phyloP scores from a whole-genome alignment of 2,329 filamentous ascomycete genomes.

The Monosporascus sp. region DNA sequence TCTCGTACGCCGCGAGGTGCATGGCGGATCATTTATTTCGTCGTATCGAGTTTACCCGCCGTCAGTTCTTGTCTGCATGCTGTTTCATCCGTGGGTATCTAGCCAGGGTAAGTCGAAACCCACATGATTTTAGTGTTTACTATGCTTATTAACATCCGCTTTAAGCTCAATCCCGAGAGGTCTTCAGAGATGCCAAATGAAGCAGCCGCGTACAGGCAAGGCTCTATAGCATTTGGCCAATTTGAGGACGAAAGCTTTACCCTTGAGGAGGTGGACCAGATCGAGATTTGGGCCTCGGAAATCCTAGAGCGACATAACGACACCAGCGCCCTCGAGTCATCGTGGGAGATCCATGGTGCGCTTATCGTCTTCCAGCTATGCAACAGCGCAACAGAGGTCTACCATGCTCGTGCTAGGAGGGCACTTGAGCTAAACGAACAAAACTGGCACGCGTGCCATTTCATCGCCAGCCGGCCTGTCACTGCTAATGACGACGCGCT shows the following conservation, averaged over 20 bases:
- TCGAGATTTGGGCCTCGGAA: slow-evolving; percentile 20
- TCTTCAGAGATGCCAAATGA: slow-evolving; percentile 17
- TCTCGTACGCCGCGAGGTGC: slow-evolving; percentile 18
- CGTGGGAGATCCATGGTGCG: slow-evolving; percentile 26
- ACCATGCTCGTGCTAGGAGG: slow-evolving; percentile 17
- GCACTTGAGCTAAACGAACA: slow-evolving; percentile 22
- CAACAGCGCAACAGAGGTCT: slow-evolving; percentile 15
- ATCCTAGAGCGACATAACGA: slow-evolving; percentile 13
- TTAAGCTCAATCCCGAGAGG: slow-evolving; percentile 18
- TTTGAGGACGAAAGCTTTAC: slow-evolving; percentile 18
- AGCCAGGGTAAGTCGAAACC: slow-evolving; percentile 17
- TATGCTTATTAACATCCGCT: slow-evolving; percentile 8
- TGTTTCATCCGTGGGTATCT: slow-evolving; percentile 25
- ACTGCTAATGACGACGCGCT: slow-evolving; percentile 20
- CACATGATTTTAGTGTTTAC: background rate
- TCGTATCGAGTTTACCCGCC: slow-evolving; percentile 21
- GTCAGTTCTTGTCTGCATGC: slow-evolving; percentile 20
- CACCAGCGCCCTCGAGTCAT: slow-evolving; percentile 15
- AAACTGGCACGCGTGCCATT: slow-evolving; percentile 27
- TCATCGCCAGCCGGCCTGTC: slow-evolving; percentile 18
- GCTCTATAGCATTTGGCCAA: slow-evolving; percentile 2
- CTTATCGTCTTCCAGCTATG: slow-evolving; percentile 24
- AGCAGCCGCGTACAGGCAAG: slow-evolving; percentile 10
- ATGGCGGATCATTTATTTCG: slow-evolving; percentile 24
- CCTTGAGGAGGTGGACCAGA: slow-evolving; percentile 14